Percentiles rank a stretch among this genome's conserved stretches.
phyloP scores from a whole-genome alignment of 345 rosid genomes.

The Eutrema japonicum region DNA sequence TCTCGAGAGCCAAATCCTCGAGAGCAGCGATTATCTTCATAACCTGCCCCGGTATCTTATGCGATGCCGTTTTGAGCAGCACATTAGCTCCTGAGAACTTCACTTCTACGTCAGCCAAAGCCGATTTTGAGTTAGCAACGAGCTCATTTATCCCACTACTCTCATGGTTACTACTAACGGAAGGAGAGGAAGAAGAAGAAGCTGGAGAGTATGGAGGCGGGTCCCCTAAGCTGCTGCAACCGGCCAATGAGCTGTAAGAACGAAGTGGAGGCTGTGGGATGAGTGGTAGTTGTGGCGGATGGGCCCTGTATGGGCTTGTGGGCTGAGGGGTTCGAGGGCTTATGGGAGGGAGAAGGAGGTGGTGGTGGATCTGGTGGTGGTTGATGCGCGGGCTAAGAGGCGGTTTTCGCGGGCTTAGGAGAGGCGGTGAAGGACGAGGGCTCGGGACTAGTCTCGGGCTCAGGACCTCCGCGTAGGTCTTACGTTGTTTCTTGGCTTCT shows the following conservation, averaged over 20 bases:
- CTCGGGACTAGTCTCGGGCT: constrained; percentile 74
- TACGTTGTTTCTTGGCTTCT: constrained; percentile 93
- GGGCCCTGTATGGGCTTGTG: constrained; percentile 64
- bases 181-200: constrained; percentile 64
- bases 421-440: constrained; percentile 59
- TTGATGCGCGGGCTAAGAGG: constrained; percentile 71
- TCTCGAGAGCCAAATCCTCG: constrained; percentile 81
- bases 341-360: constrained; percentile 60
- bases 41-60: constrained; percentile 81
- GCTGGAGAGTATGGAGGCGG: constrained; percentile 51
- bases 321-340: constrained; percentile 90
- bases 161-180: constrained; percentile 45
- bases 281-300: constrained; percentile 49
- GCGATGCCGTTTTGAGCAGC: constrained; percentile 80
- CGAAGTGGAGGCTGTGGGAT: constrained; percentile 54
- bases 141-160: constrained; percentile 61
- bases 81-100: constrained; percentile 87
- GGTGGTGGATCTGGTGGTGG: constrained; percentile 48
- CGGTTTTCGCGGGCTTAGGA: constrained; percentile 49
- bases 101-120: constrained; percentile 89
- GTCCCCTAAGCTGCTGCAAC: constrained; percentile 47
- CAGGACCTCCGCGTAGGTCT: constrained; percentile 79
- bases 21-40: constrained; percentile 75
- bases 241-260: constrained; percentile 35
- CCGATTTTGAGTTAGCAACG: constrained; percentile 81